Percentiles rank a stretch among this genome's conserved stretches.
phyloP scores from a whole-genome alignment of 352 stramenopile species.

The Blastocystis sp. region DNA sequence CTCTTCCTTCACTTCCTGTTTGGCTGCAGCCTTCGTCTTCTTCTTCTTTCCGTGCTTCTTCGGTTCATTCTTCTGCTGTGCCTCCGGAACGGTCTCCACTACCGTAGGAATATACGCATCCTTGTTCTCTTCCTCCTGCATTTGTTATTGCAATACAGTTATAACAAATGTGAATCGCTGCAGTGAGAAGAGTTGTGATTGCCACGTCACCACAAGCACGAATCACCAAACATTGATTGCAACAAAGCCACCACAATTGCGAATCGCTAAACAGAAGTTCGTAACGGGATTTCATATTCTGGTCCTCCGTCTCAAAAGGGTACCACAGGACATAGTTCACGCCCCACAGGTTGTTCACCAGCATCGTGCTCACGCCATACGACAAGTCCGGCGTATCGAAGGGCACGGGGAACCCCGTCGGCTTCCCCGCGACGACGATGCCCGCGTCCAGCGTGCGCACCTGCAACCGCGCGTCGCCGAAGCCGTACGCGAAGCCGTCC shows the following conservation, averaged over 20 bases:
- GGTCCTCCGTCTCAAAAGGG: conserved; percentile 56
- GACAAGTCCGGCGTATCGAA: conserved; percentile 62
- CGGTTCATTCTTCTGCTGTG: background rate
- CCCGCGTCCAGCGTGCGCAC: conserved; percentile 48
- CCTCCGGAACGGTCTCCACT: background rate
- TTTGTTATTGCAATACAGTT: background rate
- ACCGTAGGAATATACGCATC: background rate
- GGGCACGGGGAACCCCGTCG: conserved; percentile 61
- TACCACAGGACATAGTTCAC: conserved; percentile 70
- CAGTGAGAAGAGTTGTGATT: background rate
- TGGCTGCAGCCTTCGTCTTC: background rate
- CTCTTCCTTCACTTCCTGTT: background rate
- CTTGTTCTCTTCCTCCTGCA: background rate
- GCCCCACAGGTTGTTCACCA: conserved; percentile 67
- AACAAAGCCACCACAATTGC: background rate
- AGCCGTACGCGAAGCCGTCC: conserved; percentile 55
- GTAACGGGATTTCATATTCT: conserved; percentile 52
- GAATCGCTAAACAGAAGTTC: conserved; percentile 14
- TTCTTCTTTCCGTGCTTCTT: background rate
- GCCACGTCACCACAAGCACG: background rate
- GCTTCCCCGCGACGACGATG: conserved; percentile 40
- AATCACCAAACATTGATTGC: background rate
- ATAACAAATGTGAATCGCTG: background rate
- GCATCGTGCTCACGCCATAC: conserved; percentile 61
- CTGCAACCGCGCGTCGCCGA: background rate